Evolutionary conservation across 768 basidiomycete genomes (phyloP).

Genomic region (Suillus brevipes): DNA sequence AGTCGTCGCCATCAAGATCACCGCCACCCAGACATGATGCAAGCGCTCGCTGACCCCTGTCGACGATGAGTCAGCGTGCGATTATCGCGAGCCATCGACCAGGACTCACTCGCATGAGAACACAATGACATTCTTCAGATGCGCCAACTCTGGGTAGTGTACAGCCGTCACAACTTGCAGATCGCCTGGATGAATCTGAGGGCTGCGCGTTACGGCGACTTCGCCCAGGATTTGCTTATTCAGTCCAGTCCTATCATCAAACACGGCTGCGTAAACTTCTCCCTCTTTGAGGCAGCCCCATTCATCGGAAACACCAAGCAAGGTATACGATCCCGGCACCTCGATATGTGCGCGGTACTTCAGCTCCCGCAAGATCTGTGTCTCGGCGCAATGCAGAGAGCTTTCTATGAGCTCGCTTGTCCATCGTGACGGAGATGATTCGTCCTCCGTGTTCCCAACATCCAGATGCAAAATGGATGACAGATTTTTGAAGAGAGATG

Average conservation of each 20-base stretch:
- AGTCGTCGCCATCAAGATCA: constrained; percentile 55
- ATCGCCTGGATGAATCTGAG: constrained; percentile 55
- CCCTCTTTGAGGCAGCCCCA: constrained; percentile 46
- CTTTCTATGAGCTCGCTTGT: constrained; percentile 39
- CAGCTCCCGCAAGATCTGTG: constrained; percentile 50
- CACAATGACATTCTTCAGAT: constrained; percentile 48
- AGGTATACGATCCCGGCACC: constrained; percentile 47
- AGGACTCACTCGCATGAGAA: constrained; percentile 46
- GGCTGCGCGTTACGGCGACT: constrained; percentile 50
- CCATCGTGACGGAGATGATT: constrained; percentile 14
- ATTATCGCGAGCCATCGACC: not conserved
- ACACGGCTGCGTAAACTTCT: constrained; percentile 47
- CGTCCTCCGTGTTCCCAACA: constrained; percentile 21
- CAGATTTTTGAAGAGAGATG: constrained; percentile 43
- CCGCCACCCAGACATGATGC: constrained; percentile 53
- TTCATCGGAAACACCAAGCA: constrained; percentile 56
- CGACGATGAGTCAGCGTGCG: constrained; percentile 11
- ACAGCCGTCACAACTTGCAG: constrained; percentile 45
- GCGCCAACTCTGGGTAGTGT: constrained; percentile 36
- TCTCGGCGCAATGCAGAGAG: constrained; percentile 39
- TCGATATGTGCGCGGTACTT: constrained; percentile 53
- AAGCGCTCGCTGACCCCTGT: constrained; percentile 43
- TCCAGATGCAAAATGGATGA: constrained; percentile 32
- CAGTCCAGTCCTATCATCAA: constrained; percentile 31
- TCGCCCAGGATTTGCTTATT: constrained; percentile 35